Evolutionary conservation across 1,139 yeast genomes (phyloP).

Genomic region (Geotrichum fermentans): DNA sequence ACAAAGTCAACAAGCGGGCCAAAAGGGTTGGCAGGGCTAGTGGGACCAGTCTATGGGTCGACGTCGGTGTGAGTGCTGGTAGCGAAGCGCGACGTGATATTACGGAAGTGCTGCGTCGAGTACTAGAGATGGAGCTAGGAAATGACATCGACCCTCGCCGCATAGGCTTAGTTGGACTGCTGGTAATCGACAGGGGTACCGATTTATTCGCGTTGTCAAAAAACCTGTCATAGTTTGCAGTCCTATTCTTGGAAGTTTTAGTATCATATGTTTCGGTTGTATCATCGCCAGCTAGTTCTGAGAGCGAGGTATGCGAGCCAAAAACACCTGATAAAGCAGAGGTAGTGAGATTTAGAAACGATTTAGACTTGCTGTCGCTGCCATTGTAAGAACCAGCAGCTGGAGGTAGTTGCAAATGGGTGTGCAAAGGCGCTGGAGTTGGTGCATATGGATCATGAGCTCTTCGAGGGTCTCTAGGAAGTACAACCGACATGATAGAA

Average conservation of each 20-base stretch:
- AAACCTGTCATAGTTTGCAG: slow-evolving; percentile 1
- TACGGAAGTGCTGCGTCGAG: neutral
- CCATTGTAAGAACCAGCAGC: slow-evolving; percentile 1
- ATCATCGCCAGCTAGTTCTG: slow-evolving; percentile 37
- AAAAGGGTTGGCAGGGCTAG: slow-evolving; percentile 23
- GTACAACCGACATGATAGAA: too few relatives aligned
- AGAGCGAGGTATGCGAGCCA: slow-evolving; percentile 38
- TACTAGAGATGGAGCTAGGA: neutral
- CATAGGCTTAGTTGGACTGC: neutral
- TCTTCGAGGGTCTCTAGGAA: too few relatives aligned
- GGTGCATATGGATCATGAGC: too few relatives aligned
- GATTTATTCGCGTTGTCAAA: slow-evolving; percentile 4
- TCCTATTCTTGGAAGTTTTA: neutral
- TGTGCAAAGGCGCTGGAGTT: too few relatives aligned
- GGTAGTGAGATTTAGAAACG: slow-evolving; percentile 30
- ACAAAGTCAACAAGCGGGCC: slow-evolving; percentile 28
- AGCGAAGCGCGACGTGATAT: neutral
- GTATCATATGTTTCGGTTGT: neutral
- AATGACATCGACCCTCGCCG: slow-evolving; percentile 4
- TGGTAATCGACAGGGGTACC: neutral
- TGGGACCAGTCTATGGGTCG: slow-evolving; percentile 17
- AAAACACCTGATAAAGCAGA: slow-evolving; percentile 37
- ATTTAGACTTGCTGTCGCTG: slow-evolving; percentile 12
- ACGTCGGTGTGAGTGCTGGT: neutral
- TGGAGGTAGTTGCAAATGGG: too few relatives aligned